Base-by-base conservation (phyloP, 2,329 filamentous ascomycete genomes). In the Rutstroemia sp. region DNA sequence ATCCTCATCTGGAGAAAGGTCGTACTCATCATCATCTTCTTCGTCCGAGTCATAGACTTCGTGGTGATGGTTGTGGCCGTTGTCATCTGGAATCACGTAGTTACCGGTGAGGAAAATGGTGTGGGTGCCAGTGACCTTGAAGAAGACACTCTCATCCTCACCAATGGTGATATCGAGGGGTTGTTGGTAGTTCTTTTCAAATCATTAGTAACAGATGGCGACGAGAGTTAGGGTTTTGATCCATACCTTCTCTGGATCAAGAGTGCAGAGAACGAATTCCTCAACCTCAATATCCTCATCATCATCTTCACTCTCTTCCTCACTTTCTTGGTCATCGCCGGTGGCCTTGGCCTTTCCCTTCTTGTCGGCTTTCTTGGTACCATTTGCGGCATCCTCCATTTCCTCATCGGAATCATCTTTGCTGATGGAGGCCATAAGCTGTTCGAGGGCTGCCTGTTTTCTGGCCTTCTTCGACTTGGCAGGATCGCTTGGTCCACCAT, bases 21-120 rank as follows among this genome's bases (percentile, higher is more conserved):
- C 90, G 70, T 95, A 94, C 58, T 90, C 87, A 58, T 85, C 82
- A 58, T 86, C 82, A 27, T 80, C 77, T 19, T 81, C 73, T 45
- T 84, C 80, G 19, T 82, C 80, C 19, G 82, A 80, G 50, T 82
- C 81, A 49, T 82, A 79, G 48, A 81, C 79, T 51, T 86, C 80
- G 48, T 87, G 76, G 42, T 80, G 76, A 48, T 79, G 72, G 57
- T 77, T 74, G 61, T 73, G 72, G 57, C 70, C 81, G 48, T 81
- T 77, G 58, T 85, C 79, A 61, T 84, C 78, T 69, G 82, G 79
- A 61, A 94, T 82, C 65, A 99, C 82, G 75, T 96, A 97, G 83
- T 99, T 99, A 66, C 94, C 94, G 61, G 92, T 97, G 59, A 99
- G 82, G 76, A 87, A 94, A 69, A 99, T 80, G 62, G 88, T 84